A percentile compares a stretch with the other conserved stretches of the same genome.
Conservation (phyloP, 148 eudicot genomes). For the Rheum nobile region DNA sequence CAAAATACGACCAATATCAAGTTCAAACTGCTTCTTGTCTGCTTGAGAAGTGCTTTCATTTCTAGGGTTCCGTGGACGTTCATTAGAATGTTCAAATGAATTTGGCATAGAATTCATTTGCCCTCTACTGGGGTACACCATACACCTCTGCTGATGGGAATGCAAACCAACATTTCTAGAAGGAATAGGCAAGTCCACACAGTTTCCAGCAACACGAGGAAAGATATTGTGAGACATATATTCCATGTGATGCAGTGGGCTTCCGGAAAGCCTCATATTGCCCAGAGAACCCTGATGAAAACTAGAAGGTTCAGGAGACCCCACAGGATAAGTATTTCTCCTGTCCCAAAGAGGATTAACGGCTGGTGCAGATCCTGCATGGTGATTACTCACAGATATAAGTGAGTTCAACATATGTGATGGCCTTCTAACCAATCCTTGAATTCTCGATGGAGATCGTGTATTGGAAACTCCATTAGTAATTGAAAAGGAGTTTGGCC, state of each 20-base stretch:
- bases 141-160: constrained; percentile 46
- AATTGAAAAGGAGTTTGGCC: constrained; percentile 54
- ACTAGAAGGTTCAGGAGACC: constrained; percentile 47
- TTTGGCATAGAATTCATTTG: constrained; percentile 44
- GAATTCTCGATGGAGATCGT: constrained; percentile 37
- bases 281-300: constrained; percentile 65
- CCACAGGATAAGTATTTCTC: constrained; percentile 39
- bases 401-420: constrained; percentile 41
- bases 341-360: constrained; percentile 67
- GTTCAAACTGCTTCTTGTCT: constrained; percentile 82
- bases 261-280: constrained; percentile 43
- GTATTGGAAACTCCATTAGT: constrained; percentile 32
- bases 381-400: constrained; percentile 41
- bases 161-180: constrained; percentile 43
- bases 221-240: constrained; percentile 39
- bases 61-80: constrained; percentile 49
- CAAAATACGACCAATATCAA: constrained; percentile 61
- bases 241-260: constrained; percentile 51
- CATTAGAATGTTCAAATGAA: constrained; percentile 52
- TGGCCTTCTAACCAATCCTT: constrained; percentile 37
- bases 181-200: constrained; percentile 46
- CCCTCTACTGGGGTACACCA: constrained; percentile 48
- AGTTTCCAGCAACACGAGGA: constrained; percentile 45
- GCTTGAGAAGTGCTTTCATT: constrained; percentile 44
- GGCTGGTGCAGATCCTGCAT: constrained; percentile 69